Conservation (phyloP, 139 green algal genomes). For the Astrephomene gubernaculifera region DNA sequence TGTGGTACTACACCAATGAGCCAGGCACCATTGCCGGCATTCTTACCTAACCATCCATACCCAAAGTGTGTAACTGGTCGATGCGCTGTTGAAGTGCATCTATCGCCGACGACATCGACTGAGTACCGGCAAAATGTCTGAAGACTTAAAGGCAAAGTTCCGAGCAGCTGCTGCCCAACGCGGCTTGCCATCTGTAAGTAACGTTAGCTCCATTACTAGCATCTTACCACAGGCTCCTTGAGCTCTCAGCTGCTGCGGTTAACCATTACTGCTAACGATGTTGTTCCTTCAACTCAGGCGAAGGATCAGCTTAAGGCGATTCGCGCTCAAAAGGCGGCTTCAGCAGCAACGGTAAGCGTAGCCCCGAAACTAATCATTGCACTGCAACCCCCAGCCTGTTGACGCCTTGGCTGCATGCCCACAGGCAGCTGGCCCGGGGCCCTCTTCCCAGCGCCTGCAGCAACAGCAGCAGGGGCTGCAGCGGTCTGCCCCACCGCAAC, state of each 20-base stretch:
- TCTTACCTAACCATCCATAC: too few relatives aligned
- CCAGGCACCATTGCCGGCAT: too few relatives aligned
- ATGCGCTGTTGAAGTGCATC: too few relatives aligned
- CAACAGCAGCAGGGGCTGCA: neutral
- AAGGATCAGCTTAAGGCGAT: conserved; percentile 39
- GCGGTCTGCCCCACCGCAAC: neutral
- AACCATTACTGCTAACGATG: neutral
- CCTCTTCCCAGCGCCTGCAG: conserved; percentile 19
- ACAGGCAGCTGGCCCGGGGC: conserved; percentile 1
- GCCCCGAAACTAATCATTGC: too few relatives aligned
- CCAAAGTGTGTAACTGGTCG: too few relatives aligned
- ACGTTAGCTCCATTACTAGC: too few relatives aligned
- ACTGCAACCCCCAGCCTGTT: too few relatives aligned
- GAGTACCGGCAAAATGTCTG: conserved; percentile 28
- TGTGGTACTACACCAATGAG: too few relatives aligned
- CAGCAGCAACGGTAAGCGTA: conserved; percentile 17
- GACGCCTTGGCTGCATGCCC: neutral
- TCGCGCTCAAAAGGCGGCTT: conserved; percentile 21
- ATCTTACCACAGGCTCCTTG: too few relatives aligned
- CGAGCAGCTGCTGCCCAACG: conserved; percentile 27
- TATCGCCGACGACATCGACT: too few relatives aligned
- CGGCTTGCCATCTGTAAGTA: neutral
- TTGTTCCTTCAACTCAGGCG: neutral
- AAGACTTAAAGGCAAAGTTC: conserved; percentile 42
- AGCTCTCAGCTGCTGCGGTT: too few relatives aligned